Conservation (phyloP, 306 rosid species). For the Lathyrus tuberosus region DNA sequence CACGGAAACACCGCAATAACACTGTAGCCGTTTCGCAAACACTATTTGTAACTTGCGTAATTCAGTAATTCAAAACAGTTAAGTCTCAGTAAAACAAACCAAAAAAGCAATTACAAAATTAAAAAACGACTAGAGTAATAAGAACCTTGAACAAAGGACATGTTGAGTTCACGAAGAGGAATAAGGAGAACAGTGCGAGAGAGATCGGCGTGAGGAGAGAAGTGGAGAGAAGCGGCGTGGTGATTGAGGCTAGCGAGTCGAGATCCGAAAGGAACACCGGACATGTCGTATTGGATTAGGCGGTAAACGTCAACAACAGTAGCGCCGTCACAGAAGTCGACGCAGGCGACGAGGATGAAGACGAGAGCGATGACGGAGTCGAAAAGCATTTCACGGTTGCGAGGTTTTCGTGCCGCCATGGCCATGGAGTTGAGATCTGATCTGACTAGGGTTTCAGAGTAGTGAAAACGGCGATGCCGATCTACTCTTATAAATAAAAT, state of each 20-base stretch:
- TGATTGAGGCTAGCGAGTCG: constrained; percentile 90
- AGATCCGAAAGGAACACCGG: constrained; percentile 91
- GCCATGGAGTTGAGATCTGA: constrained; percentile 42
- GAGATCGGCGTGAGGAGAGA: constrained; percentile 85
- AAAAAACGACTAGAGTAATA: neutral
- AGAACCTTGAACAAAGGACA: constrained; percentile 78
- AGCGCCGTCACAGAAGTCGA: constrained; percentile 95
- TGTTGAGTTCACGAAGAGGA: constrained; percentile 82
- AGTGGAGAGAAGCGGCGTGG: constrained; percentile 84
- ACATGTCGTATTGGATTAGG: constrained; percentile 88
- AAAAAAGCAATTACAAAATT: neutral
- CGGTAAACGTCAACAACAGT: constrained; percentile 95
- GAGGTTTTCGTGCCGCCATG: constrained; percentile 54
- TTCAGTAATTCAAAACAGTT: neutral
- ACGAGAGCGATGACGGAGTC: constrained; percentile 83
- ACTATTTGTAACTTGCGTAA: neutral
- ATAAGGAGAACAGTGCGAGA: constrained; percentile 87
- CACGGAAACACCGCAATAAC: neutral
- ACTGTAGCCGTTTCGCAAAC: constrained; percentile 5
- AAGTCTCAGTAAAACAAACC: constrained; percentile 5
- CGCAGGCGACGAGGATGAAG: constrained; percentile 78
- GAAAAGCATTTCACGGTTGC: constrained; percentile 57
- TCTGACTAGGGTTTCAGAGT: constrained; percentile 49
- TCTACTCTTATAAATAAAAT: constrained; percentile 17
- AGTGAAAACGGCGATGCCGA: constrained; percentile 27